Percentiles rank a stretch among this genome's conserved stretches.
phyloP scores from a whole-genome alignment of 805 yeast genomes.

The Starmerella bacillaris region DNA sequence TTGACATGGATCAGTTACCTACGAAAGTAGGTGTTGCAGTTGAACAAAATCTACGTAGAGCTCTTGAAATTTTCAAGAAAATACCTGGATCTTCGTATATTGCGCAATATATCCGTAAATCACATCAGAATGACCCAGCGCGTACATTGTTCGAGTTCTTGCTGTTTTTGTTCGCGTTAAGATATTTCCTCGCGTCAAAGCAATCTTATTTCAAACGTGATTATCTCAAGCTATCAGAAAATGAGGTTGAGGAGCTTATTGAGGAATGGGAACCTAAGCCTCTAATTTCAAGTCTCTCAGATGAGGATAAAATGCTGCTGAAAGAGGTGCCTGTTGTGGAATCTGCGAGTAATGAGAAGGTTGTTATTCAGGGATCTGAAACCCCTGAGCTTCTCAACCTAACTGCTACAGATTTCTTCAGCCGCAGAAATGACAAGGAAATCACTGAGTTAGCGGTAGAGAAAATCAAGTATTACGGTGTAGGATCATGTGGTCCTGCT shows the following conservation, averaged over 20 bases:
- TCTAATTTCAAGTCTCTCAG: slow-evolving; percentile 35
- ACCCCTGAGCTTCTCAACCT: slow-evolving; percentile 38
- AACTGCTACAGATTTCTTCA: slow-evolving; percentile 54
- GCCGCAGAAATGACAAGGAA: slow-evolving; percentile 33
- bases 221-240: slow-evolving; percentile 32
- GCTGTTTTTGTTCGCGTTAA: slow-evolving; percentile 61
- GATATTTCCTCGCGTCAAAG: slow-evolving; percentile 64
- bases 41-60: slow-evolving; percentile 12
- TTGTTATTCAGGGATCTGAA: slow-evolving; percentile 19
- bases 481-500: slow-evolving; percentile 97
- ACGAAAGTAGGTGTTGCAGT: slow-evolving; percentile 14
- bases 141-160: slow-evolving; percentile 67
- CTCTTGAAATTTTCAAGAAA: slow-evolving; percentile 10
- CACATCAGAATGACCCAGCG: slow-evolving; percentile 86
- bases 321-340: slow-evolving; percentile 44
- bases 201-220: slow-evolving; percentile 59
- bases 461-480: slow-evolving; percentile 57
- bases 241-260: slow-evolving; percentile 64
- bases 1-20: slow-evolving; percentile 17
- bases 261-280: slow-evolving; percentile 91
- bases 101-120: slow-evolving; percentile 53
- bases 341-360: slow-evolving; percentile 33
- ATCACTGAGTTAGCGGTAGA: slow-evolving; percentile 38
- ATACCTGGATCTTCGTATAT: slow-evolving; percentile 28
- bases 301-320: slow-evolving; percentile 38